Evolutionary conservation across 1,284 basidiomycete genomes (phyloP).

Genomic region (Austroboletus niveus): DNA sequence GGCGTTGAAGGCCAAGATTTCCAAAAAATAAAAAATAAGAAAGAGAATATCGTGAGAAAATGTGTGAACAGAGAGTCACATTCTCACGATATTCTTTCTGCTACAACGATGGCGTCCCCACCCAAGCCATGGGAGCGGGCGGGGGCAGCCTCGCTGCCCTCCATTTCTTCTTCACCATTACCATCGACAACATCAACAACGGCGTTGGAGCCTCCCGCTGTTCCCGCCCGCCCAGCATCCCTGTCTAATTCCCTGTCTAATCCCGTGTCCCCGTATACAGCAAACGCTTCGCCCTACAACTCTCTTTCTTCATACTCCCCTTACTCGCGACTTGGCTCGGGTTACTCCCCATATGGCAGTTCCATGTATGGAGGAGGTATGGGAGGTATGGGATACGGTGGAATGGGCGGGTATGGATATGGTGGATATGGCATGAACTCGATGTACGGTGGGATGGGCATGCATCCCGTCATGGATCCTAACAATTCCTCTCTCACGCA

Average conservation of each 20-base stretch:
- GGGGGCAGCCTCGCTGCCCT: slow-evolving; percentile 16
- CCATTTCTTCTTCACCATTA: slow-evolving; percentile 13
- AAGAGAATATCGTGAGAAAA: too few relatives aligned
- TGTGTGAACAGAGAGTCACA: neutral
- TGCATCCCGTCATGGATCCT: slow-evolving; percentile 39
- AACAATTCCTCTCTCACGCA: slow-evolving; percentile 73
- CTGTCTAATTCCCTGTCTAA: slow-evolving; percentile 34
- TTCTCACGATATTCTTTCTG: slow-evolving; percentile 16
- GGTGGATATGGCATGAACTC: slow-evolving; percentile 42
- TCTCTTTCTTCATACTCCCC: slow-evolving; percentile 35
- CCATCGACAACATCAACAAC: slow-evolving; percentile 21
- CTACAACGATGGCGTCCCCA: slow-evolving; percentile 62
- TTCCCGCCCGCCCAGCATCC: slow-evolving; percentile 43
- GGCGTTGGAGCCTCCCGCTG: slow-evolving; percentile 17
- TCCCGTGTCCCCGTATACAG: slow-evolving; percentile 13
- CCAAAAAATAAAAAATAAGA: too few relatives aligned
- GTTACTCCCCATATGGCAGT: too few relatives aligned
- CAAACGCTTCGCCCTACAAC: slow-evolving; percentile 26
- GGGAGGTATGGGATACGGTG: slow-evolving; percentile 30
- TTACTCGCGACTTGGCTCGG: slow-evolving; percentile 36
- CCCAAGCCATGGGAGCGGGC: slow-evolving; percentile 74
- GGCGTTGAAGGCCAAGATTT: too few relatives aligned
- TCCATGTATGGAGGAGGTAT: slow-evolving; percentile 39
- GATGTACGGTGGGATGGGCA: slow-evolving; percentile 43
- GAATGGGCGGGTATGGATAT: slow-evolving; percentile 36